A percentile compares a stretch with the other conserved stretches of the same genome.
Evolutionary conservation across 1,284 basidiomycete genomes (phyloP).

Genomic region (Gastroboletus turbinatus): DNA sequence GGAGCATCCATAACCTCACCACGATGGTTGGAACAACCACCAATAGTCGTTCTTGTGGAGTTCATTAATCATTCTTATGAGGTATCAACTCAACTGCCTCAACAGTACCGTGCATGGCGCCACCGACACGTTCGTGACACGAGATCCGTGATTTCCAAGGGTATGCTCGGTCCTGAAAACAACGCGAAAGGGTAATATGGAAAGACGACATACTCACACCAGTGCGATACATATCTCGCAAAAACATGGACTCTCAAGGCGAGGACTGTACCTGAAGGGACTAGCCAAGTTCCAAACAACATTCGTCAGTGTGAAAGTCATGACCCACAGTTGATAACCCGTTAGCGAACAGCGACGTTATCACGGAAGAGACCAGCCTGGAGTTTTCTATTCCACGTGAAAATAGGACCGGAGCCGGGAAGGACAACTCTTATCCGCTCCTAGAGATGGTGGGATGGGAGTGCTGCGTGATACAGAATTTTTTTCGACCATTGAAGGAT

Average conservation of each 20-base stretch:
- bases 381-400: background rate
- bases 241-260: background rate
- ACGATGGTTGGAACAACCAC: background rate
- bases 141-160: background rate
- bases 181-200: background rate
- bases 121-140: background rate
- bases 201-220: background rate
- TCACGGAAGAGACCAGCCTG: background rate
- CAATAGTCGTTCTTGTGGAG: background rate
- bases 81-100: background rate
- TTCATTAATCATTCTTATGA: background rate
- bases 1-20: background rate
- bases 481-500: slow-evolving; percentile 16
- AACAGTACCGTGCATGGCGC: background rate
- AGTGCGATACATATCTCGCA: background rate
- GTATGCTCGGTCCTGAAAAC: background rate
- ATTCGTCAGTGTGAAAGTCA: background rate
- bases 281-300: background rate
- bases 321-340: slow-evolving; percentile 2
- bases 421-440: background rate
- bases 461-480: slow-evolving; percentile 14
- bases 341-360: background rate
- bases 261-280: background rate
- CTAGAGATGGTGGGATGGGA: background rate
- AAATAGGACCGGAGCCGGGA: background rate